phyloP scores from a whole-genome alignment of 768 basidiomycete species.

The Mrakia frigida region DNA sequence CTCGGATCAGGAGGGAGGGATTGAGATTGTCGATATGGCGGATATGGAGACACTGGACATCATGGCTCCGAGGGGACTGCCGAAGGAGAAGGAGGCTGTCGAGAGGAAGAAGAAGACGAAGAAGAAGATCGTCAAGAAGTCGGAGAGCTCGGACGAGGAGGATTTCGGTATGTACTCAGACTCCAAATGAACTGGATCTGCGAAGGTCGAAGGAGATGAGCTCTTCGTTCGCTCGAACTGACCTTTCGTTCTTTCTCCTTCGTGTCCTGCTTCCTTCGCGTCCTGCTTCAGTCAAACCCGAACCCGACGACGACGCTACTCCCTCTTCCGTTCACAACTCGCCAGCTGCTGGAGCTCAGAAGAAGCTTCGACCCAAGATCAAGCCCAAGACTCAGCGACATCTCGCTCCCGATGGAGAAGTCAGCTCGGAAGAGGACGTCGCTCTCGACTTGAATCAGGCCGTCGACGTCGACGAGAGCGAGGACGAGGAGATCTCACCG shows the following conservation, averaged over 20 bases:
- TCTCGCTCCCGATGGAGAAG: neutral
- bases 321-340: constrained; percentile 14
- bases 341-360: neutral
- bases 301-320: constrained; percentile 16
- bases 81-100: constrained; percentile 10
- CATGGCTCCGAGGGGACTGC: constrained; percentile 28
- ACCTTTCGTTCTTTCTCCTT: neutral
- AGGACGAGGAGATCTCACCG: constrained; percentile 21
- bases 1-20: constrained; percentile 30
- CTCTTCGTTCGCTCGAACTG: neutral
- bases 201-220: neutral
- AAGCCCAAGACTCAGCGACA: constrained; percentile 1
- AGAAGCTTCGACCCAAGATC: constrained; percentile 2
- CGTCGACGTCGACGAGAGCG: constrained; percentile 23
- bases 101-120: constrained; percentile 25
- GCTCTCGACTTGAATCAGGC: constrained; percentile 23
- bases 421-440: constrained; percentile 4
- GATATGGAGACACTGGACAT: constrained; percentile 29
- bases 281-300: constrained; percentile 22
- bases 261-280: neutral
- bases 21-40: constrained; percentile 33
- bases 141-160: constrained; percentile 11
- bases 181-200: neutral
- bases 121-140: constrained; percentile 6
- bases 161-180: neutral